Evolutionary conservation across 1,284 basidiomycete species (phyloP), one percentile per base, ranked within the genome.

Genomic region (Apiotrichum siamense): DNA sequence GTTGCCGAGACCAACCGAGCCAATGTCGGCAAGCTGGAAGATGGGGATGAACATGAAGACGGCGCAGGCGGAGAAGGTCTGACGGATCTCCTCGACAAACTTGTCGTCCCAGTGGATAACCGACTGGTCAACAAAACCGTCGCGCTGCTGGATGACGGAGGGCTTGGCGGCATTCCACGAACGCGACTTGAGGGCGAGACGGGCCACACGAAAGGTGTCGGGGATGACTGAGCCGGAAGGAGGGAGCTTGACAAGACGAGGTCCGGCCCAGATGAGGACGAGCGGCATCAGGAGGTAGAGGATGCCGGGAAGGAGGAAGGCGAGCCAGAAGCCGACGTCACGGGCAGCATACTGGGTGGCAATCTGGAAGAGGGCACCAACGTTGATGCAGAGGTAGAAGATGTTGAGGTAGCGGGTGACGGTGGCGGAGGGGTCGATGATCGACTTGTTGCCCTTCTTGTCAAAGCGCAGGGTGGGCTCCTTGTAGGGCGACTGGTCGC

Each of bases 41-140:
- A 77, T 66, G 13, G 76, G 76, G 58, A 76, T 73, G 48, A 76
- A 60, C 49, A 71, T 58, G 65, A 77, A 78, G 52, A 78, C 73
- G 26, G 64, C 66, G 62, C 76, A 77, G 15, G 77, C 77, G 42
- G 67, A 65, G 59, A 76, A 60, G 3, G 74, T 71, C 55, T 75
- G 69, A 38, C 62, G 61, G 53, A 78, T 66, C 59, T 78, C 77
- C 45, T 75, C 73, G 21, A 78, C 75, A 58, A 77, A 78, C 39
- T 63, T 57, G 57, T 77, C 77, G 61, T 77, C 76, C 66, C 75
- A 78, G 37, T 64, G 70, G 60, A 77, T 67, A 62, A 65, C 70
- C 20, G 44, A 44, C 17, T 62, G 57, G 54, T 70, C 71, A 61
- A 65, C 70, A 18, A 42, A 43, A 13, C 62, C 58, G 53, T 70